Base-by-base conservation (phyloP, 163 green algal species). In the Scenedesmus sp. region DNA sequence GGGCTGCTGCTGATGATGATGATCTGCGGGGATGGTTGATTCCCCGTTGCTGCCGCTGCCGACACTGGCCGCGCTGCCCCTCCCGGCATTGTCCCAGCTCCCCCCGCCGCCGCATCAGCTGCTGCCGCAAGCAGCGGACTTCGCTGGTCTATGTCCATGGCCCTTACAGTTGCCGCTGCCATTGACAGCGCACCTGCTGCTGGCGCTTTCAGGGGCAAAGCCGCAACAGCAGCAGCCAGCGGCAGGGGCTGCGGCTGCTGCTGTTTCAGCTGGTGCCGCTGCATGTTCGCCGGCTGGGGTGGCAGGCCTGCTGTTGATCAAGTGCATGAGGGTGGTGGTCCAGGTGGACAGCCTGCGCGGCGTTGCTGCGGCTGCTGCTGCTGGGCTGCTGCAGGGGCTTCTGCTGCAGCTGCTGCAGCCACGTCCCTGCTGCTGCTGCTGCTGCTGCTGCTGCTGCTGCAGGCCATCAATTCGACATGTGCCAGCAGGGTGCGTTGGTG, bases 381-480 rank as follows among this genome's bases (percentile, higher is more conserved):
- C 59, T 72, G 59, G n/a, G 53, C 9, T 20, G 53, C 53, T 24
- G 53, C 53, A 30, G 53, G 15, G 4, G 59, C 59, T 72, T 22
- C 65, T 76, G 65, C 30, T 76, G 65, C 65, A 40, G 61, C 26
- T 40, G 61, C 7, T 20, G 65, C 3, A 20, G 16, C 4, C 40
- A 7, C 7, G 2, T 76, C 30, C 6, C 65, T 9, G 7, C 49
- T 56, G 49, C 49, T 56, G 49, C 49, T 76, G 65, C 30, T 76
- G 65, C 65, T 76, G 65, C 65, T 76, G 65, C 65, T 76, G 65
- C 65, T 76, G 61, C 61, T 65, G 12, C 53, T 72, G 59, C 59
- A 4, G 65, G 30, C 40, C 30, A 10, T 2, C 59, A 33, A 10
- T 24, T 24, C 13, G n/a, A n/a, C n/a, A 4, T 72, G 59, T 18